These are phyloP conservation scores for Medicago ruthenica DNA, from an alignment of 306 rosid species.

Conservation along the genomic window DNA sequence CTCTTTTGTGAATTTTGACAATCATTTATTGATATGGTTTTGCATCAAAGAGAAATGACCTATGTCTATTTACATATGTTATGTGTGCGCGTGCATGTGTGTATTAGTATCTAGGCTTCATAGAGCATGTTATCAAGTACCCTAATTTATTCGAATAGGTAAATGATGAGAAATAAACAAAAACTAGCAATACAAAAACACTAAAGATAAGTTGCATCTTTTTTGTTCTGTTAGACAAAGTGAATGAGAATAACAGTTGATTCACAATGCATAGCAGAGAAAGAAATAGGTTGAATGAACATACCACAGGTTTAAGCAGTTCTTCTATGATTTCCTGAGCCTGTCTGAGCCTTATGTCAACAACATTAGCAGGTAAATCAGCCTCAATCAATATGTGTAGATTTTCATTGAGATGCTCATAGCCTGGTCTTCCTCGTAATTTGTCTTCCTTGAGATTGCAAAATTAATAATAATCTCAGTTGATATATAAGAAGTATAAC, in stretches of 20 bases:
- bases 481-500: not conserved
- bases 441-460: slow-evolving; percentile 79
- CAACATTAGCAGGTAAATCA: slow-evolving; percentile 85
- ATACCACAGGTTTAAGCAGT: slow-evolving; percentile 97
- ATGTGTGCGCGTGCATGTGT: too few relatives aligned
- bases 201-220: slow-evolving; percentile 24
- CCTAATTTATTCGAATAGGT: not conserved
- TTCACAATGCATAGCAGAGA: slow-evolving; percentile 16
- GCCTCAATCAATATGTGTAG: slow-evolving; percentile 94
- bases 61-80: too few relatives aligned
- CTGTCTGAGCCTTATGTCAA: slow-evolving; percentile 88
- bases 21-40: not conserved
- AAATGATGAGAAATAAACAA: not conserved
- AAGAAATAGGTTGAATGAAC: slow-evolving; percentile 36
- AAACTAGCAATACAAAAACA: not conserved
- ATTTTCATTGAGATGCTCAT: slow-evolving; percentile 92
- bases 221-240: slow-evolving; percentile 23
- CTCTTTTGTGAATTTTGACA: too few relatives aligned
- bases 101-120: not conserved
- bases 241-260: slow-evolving; percentile 26
- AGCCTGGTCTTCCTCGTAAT: slow-evolving; percentile 95
- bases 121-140: not conserved
- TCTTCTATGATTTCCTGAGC: slow-evolving; percentile 97
- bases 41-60: too few relatives aligned
- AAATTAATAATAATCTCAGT: slow-evolving; percentile 31